Conservation (phyloP, 192 early-diverging fungal species). For the Rhizophlyctis rosea region DNA sequence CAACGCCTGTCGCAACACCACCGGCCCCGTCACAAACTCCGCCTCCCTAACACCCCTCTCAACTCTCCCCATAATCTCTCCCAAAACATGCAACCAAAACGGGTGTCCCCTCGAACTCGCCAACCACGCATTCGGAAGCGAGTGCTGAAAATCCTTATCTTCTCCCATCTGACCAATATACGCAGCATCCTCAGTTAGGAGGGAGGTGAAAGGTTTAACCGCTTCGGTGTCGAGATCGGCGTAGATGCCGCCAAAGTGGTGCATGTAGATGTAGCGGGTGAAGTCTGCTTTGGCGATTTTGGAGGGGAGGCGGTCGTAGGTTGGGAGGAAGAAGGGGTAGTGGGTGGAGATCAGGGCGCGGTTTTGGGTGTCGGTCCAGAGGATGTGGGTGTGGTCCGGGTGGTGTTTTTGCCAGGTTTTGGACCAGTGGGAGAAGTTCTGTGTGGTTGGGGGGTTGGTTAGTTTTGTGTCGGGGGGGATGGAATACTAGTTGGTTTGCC, state of each 20-base stretch:
- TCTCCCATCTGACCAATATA: constrained; percentile 3
- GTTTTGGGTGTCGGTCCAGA: constrained; percentile 39
- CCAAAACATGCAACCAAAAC: constrained; percentile 32
- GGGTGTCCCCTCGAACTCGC: constrained; percentile 33
- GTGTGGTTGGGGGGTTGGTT: not conserved
- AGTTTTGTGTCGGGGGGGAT: too few species aligned
- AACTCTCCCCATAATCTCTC: constrained; percentile 6
- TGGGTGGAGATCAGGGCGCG: constrained; percentile 17
- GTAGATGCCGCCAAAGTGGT: constrained; percentile 39
- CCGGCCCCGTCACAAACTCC: constrained; percentile 33
- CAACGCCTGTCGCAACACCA: constrained; percentile 11
- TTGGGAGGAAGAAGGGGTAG: constrained; percentile 36
- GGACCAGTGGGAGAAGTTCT: constrained; percentile 15
- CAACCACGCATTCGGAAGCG: constrained; percentile 44
- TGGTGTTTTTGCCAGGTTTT: constrained; percentile 25
- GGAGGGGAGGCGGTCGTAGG: constrained; percentile 26
- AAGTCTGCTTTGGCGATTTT: constrained; percentile 35
- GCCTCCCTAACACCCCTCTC: constrained; percentile 2
- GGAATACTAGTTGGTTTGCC: too few species aligned
- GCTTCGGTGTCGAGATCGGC: constrained; percentile 35
- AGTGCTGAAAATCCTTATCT: constrained; percentile 19
- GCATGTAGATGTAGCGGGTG: constrained; percentile 32
- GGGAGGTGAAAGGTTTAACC: constrained; percentile 15
- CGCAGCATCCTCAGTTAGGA: not conserved
- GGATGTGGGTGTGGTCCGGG: constrained; percentile 18